Conservation (phyloP, 2,329 filamentous ascomycete genomes). For the Thelonectria discophora region DNA sequence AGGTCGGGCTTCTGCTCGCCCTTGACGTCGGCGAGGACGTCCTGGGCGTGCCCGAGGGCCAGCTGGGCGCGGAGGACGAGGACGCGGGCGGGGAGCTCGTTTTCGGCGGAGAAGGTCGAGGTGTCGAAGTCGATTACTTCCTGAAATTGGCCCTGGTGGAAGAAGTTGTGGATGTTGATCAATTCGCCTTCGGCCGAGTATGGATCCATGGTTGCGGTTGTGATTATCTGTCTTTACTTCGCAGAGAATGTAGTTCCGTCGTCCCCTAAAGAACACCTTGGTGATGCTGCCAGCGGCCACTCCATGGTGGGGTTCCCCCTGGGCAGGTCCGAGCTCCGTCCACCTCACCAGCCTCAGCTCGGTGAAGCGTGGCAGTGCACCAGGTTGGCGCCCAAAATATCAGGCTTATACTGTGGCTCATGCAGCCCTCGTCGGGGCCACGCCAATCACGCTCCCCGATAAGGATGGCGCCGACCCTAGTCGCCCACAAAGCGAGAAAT, state of each 20-base stretch:
- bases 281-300: conserved; percentile 39
- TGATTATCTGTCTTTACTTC: conserved; percentile 25
- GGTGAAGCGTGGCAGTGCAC: conserved; percentile 32
- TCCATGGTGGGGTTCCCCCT: conserved; percentile 43
- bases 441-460: conserved; percentile 44
- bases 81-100: conserved; percentile 78
- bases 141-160: conserved; percentile 85
- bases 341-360: conserved; percentile 31
- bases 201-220: conserved; percentile 66
- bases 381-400: conserved; percentile 33
- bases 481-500: conserved; percentile 57
- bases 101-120: conserved; percentile 79
- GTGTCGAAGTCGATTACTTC: conserved; percentile 87
- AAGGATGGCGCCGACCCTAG: conserved; percentile 51
- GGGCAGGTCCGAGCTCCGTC: conserved; percentile 33
- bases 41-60: conserved; percentile 79
- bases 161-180: conserved; percentile 75
- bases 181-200: conserved; percentile 77
- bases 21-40: conserved; percentile 75
- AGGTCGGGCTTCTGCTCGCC: conserved; percentile 76
- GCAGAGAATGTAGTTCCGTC: conserved; percentile 28
- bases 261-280: conserved; percentile 44
- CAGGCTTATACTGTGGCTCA: conserved; percentile 41
- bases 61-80: conserved; percentile 84
- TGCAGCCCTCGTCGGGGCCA: conserved; percentile 37